Evolutionary conservation across 345 rosid genomes (phyloP).

Genomic region (Citrus hindsii): DNA sequence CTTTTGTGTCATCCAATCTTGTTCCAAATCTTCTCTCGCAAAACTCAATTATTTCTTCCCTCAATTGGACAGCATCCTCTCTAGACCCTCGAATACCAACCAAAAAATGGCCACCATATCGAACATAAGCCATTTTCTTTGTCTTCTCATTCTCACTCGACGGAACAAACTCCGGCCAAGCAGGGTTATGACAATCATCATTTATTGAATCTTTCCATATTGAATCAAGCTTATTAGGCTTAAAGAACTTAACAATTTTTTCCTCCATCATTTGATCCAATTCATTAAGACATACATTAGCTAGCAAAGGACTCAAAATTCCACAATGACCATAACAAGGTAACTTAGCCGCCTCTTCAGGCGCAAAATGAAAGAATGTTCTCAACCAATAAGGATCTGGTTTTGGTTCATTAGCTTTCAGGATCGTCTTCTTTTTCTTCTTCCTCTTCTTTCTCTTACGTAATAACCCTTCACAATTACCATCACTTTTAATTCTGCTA

Average conservation of each 20-base stretch:
- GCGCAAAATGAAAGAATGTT: conserved; percentile 78
- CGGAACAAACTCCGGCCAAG: conserved; percentile 99
- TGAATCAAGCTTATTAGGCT: conserved; percentile 71
- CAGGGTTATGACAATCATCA: conserved; percentile 92
- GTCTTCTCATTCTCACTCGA: conserved; percentile 87
- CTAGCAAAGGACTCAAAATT: conserved; percentile 87
- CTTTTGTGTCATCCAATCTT: conserved; percentile 65
- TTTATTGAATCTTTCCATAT: conserved; percentile 85
- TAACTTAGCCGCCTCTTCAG: conserved; percentile 82
- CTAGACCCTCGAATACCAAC: conserved; percentile 92
- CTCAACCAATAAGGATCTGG: conserved; percentile 97
- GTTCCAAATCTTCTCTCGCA: conserved; percentile 54
- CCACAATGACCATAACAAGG: conserved; percentile 90
- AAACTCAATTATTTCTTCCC: conserved; percentile 70
- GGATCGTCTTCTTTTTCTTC: conserved; percentile 65
- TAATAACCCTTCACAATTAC: conserved; percentile 33
- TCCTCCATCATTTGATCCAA: conserved; percentile 78
- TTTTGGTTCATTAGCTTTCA: conserved; percentile 80
- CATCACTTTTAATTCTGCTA: conserved; percentile 22
- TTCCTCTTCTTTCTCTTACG: conserved; percentile 41
- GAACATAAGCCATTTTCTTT: conserved; percentile 86
- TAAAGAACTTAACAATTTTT: conserved; percentile 62
- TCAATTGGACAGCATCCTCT: conserved; percentile 68
- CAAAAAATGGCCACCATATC: conserved; percentile 87
- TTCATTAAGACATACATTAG: conserved; percentile 80